Evolutionary conservation across 352 stramenopile species (phyloP), one percentile per base, ranked within the genome.

Genomic region (Globisporangium paddicum): DNA sequence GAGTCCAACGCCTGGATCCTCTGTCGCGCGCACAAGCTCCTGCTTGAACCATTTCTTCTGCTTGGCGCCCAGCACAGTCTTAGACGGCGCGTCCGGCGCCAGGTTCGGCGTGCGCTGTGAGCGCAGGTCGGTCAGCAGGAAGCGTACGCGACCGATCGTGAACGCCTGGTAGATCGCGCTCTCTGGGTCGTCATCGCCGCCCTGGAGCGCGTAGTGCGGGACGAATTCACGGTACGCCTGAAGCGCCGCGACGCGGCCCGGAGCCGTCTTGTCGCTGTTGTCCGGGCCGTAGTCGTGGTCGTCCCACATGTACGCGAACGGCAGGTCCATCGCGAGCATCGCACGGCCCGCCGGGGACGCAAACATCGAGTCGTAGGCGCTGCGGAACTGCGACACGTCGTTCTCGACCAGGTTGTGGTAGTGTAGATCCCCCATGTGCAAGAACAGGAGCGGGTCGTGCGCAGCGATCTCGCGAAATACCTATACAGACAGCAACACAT

Each of bases 211-310:
- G 61, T 96, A 95, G 57, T 93, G 80, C 32, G 88, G 87, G 1
- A 95, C 86, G 38, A 86, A 81, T 60, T 95, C 83, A 0, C 77
- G 79, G 67, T 93, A 95, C 26, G 81, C 82, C 64, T 87, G 73
- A 8, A 95, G 60, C 8, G 88, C 89, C 0, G 84, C 80, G 19
- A 89, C 75, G 8, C 83, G 72, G 30, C 82, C 85, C 1, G 72
- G 79, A 30, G 85, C 82, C 16, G 75, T 92, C 52, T 79, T 78
- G 63, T 96, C 82, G 25, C 84, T 94, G 58, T 96, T 96, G 71
- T 96, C 86, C 30, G 84, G 86, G 28, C 87, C 88, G 58, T 85
- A 96, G 63, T 96, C 88, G 67, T 96, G 88, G 70, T 96, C 88
- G 61, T 95, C 84, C 82, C 84, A 96, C 86, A 95, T 96, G 64